These are phyloP conservation scores for Ceratocystis eucalypticola DNA, from an alignment of 2,329 filamentous ascomycete genomes.

Conservation along the genomic window DNA sequence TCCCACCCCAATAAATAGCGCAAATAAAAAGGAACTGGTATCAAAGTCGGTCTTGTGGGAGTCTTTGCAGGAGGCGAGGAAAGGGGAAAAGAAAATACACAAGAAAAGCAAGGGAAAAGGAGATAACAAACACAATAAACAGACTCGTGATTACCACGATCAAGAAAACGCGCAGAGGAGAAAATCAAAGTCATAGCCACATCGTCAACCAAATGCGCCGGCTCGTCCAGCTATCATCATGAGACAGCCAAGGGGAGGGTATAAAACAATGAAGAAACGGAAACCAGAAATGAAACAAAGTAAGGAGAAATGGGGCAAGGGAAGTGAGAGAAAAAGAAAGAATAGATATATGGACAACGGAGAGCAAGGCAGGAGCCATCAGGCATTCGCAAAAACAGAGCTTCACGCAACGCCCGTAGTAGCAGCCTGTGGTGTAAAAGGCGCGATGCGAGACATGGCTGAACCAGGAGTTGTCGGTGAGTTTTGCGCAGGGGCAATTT, in stretches of 20 bases:
- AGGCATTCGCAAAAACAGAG: not conserved
- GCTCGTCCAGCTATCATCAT: not conserved
- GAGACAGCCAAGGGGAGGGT: not conserved
- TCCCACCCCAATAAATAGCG: not conserved
- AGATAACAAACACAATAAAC: not conserved
- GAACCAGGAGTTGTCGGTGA: conserved; percentile 31
- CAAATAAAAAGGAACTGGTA: conserved; percentile 1
- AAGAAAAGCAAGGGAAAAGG: not conserved
- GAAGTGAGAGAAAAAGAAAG: not conserved
- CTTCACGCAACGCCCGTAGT: not conserved
- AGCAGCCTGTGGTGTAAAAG: conserved; percentile 3
- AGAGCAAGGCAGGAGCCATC: not conserved
- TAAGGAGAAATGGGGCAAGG: not conserved
- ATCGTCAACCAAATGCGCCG: conserved; percentile 1
- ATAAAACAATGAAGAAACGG: not conserved
- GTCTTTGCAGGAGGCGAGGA: not conserved
- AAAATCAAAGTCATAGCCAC: not conserved
- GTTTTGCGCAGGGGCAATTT: conserved; percentile 44
- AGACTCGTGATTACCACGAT: no score
- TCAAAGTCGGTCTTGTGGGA: not conserved
- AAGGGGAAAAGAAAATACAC: not conserved
- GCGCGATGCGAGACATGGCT: conserved; percentile 3
- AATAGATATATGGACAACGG: not conserved
- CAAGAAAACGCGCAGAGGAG: not conserved
- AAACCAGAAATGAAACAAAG: not conserved